Conservation (phyloP, 768 basidiomycete genomes). For the Mycena albidolilacea region DNA sequence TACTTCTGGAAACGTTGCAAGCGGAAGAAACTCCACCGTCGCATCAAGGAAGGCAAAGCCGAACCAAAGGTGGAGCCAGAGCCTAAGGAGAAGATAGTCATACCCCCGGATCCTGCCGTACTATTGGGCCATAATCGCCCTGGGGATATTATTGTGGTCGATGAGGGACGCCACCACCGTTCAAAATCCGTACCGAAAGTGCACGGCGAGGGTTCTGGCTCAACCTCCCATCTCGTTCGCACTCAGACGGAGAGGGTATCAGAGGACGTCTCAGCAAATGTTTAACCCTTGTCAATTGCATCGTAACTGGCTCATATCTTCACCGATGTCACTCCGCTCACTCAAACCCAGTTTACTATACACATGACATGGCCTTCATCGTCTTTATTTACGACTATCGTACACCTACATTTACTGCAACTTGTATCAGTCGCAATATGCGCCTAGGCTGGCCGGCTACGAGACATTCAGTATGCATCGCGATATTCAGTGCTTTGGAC, state of each 20-base stretch:
- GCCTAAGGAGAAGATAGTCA: conserved; percentile 63
- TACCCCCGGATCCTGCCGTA: conserved; percentile 79
- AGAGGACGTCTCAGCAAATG: conserved; percentile 40
- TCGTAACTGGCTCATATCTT: conserved; percentile 5
- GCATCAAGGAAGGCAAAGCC: conserved; percentile 60
- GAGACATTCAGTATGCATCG: conserved; percentile 20
- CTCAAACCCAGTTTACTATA: conserved; percentile 8
- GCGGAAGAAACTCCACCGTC: conserved; percentile 61
- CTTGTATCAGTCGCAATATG: conserved; percentile 79
- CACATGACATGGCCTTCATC: background rate
- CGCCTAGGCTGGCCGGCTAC: conserved; percentile 86
- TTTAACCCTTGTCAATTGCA: conserved; percentile 18
- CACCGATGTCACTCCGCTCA: background rate
- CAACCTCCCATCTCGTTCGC: conserved; percentile 31
- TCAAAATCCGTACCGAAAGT: conserved; percentile 25
- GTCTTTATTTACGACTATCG: conserved; percentile 26
- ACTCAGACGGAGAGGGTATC: conserved; percentile 37
- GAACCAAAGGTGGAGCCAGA: conserved; percentile 56
- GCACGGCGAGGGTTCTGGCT: conserved; percentile 26
- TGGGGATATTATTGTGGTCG: conserved; percentile 50
- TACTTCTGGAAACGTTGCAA: conserved; percentile 70
- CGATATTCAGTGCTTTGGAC: conserved; percentile 46
- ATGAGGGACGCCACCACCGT: conserved; percentile 36
- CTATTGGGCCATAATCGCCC: conserved; percentile 63
- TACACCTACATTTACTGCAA: conserved; percentile 26